Conservation (phyloP, 1,284 basidiomycete species). For the Moniliophthora roreri region DNA sequence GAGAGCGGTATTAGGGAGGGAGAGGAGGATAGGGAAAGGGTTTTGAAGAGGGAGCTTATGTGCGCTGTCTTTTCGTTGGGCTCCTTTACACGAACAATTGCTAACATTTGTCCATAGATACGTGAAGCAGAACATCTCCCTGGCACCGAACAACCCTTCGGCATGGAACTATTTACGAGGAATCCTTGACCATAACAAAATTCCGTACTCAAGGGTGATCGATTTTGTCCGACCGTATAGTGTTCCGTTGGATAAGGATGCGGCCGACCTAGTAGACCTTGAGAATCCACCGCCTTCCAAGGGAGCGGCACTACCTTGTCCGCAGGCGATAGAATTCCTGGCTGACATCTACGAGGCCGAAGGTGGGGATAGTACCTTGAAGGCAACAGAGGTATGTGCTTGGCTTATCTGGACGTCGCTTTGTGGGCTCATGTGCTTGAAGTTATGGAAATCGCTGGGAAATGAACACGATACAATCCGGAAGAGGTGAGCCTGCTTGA, state of each 20-base stretch:
- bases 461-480: conserved; percentile 76
- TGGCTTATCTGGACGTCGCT: conserved; percentile 8
- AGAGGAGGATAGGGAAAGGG: conserved; percentile 56
- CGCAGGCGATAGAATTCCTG: conserved; percentile 81
- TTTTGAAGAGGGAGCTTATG: conserved; percentile 69
- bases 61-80: conserved; percentile 39
- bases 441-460: conserved; percentile 75
- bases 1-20: conserved; percentile 59
- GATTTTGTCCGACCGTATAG: conserved; percentile 71
- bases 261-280: conserved; percentile 59
- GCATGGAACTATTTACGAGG: conserved; percentile 95
- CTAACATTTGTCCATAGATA: conserved; percentile 34
- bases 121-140: conserved; percentile 76
- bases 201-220: conserved; percentile 55
- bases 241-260: conserved; percentile 29
- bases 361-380: conserved; percentile 43
- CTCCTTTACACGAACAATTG: background rate
- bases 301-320: conserved; percentile 72
- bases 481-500: conserved; percentile 59
- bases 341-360: conserved; percentile 75
- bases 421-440: conserved; percentile 7
- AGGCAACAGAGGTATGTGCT: conserved; percentile 51
- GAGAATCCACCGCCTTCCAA: conserved; percentile 70
- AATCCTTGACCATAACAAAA: conserved; percentile 56
- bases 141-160: conserved; percentile 88